phyloP scores from a whole-genome alignment of 2,329 filamentous ascomycete genomes.

The Metarhizium humberi region DNA sequence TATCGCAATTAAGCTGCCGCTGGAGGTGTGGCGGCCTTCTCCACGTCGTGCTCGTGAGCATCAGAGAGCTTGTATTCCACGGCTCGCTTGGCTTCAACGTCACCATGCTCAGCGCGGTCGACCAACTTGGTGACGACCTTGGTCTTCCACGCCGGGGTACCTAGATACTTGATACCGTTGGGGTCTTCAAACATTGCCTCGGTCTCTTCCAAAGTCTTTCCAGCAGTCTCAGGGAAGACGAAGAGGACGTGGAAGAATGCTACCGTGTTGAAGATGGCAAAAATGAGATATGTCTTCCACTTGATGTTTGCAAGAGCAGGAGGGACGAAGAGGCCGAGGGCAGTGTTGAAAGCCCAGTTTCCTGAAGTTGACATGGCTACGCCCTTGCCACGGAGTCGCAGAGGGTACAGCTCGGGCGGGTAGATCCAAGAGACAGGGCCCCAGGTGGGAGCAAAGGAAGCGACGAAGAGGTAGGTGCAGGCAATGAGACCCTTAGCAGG shows the following conservation, averaged over 20 bases:
- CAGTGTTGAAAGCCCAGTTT: slow-evolving; percentile 32
- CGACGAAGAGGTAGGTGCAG: slow-evolving; percentile 56
- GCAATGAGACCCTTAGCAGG: slow-evolving; percentile 53
- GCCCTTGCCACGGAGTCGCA: slow-evolving; percentile 41
- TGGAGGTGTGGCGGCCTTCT: slow-evolving; percentile 1
- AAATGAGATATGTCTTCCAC: slow-evolving; percentile 44
- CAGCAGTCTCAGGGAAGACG: slow-evolving; percentile 46
- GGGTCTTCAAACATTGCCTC: slow-evolving; percentile 39
- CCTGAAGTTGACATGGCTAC: slow-evolving; percentile 41
- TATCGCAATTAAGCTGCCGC: not conserved
- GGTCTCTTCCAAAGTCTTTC: slow-evolving; percentile 46
- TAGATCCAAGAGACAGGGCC: slow-evolving; percentile 47
- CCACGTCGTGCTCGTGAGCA: slow-evolving; percentile 8
- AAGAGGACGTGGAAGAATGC: slow-evolving; percentile 45
- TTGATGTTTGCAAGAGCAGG: slow-evolving; percentile 29
- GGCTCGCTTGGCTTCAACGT: slow-evolving; percentile 16
- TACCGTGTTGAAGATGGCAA: slow-evolving; percentile 40
- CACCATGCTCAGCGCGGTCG: slow-evolving; percentile 16
- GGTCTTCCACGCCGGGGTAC: slow-evolving; percentile 24
- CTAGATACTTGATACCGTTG: slow-evolving; percentile 20
- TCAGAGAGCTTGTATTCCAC: slow-evolving; percentile 11
- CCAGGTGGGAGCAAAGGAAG: slow-evolving; percentile 35
- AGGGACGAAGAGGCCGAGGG: slow-evolving; percentile 29
- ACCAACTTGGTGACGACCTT: slow-evolving; percentile 12
- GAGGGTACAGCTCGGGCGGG: slow-evolving; percentile 45